Conservation (phyloP, 1,284 basidiomycete genomes). For the Earliella scabrosa region DNA sequence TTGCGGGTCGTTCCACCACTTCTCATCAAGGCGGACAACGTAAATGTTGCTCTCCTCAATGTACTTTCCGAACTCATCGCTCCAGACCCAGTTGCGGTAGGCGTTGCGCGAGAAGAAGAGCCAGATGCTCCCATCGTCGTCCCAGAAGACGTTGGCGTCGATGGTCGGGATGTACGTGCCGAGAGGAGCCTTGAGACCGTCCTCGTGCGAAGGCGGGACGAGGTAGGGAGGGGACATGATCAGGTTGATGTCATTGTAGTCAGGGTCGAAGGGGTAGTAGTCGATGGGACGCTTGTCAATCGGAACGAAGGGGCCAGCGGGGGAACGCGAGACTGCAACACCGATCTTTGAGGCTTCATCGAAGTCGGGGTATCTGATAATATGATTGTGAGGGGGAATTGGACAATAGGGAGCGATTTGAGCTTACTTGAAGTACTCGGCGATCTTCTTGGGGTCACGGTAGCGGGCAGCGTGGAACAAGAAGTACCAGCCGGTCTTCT, state of each 20-base stretch:
- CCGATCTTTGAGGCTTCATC: conserved; percentile 16
- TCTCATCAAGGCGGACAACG: conserved; percentile 9
- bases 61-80: conserved; percentile 11
- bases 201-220: conserved; percentile 6
- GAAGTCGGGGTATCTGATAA: conserved; percentile 8
- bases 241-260: conserved; percentile 12
- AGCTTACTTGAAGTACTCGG: conserved; percentile 11
- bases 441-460: conserved; percentile 4
- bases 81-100: conserved; percentile 16
- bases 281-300: conserved; percentile 10
- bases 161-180: conserved; percentile 14
- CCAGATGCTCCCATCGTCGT: conserved; percentile 15
- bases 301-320: conserved; percentile 8
- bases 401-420: background rate
- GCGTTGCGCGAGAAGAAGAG: conserved; percentile 17
- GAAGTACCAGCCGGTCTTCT: conserved; percentile 11
- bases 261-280: conserved; percentile 13
- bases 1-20: conserved; percentile 12
- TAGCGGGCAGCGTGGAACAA: conserved; percentile 13
- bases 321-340: conserved; percentile 11
- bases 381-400: background rate
- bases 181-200: background rate
- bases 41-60: conserved; percentile 18
- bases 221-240: conserved; percentile 10
- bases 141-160: conserved; percentile 14